Evolutionary conservation across 1,284 basidiomycete genomes (phyloP), one percentile per base, ranked within the genome.

Genomic region (Rhodotorula sp.): DNA sequence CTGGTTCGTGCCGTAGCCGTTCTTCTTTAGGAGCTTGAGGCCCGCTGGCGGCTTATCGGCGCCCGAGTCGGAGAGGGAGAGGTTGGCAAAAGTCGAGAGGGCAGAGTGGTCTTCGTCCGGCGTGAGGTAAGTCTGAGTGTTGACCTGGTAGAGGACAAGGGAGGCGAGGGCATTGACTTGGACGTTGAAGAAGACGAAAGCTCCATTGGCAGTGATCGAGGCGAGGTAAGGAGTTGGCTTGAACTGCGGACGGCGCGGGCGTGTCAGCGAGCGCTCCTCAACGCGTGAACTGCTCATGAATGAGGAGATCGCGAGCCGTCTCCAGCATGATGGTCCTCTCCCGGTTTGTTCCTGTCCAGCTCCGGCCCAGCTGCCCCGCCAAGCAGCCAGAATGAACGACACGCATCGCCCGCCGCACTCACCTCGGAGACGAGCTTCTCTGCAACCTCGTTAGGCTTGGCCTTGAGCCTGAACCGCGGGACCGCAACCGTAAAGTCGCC

Each of bases 401-500:
- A 11, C 27, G n/a, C 52, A 29, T 29, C 9, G 15, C 20, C 1
- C 29, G 8, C 11, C 39, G n/a, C 32, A 83, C 88, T 79, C 76
- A 93, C 93, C 77, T 86, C 85, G 49, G 85, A 86, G 22, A 88
- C 82, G 48, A 97, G 88, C 80, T 89, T 87, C 73, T 86, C 84
- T 2, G 89, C 91, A 51, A 90, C 84, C 62, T 90, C 89, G 66
- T 91, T 88, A 3, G 90, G 85, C 78, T 95, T 95, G 52, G 88
- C 91, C 8, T 88, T 88, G 59, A 97, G 84, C 74, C 91, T 86
- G 83, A 95, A 98, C 67, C 95, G 86, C 34, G 94, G 92, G 53
- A 98, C 81, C 8, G 96, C 94, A 44, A 99, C 86, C 0, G 90
- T 91, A 77, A 96, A 93, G 82, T 99, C 95, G 27, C 74, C 72